Conservation (phyloP, 2,329 filamentous ascomycete species). For the Akanthomyces dipterigenus region DNA sequence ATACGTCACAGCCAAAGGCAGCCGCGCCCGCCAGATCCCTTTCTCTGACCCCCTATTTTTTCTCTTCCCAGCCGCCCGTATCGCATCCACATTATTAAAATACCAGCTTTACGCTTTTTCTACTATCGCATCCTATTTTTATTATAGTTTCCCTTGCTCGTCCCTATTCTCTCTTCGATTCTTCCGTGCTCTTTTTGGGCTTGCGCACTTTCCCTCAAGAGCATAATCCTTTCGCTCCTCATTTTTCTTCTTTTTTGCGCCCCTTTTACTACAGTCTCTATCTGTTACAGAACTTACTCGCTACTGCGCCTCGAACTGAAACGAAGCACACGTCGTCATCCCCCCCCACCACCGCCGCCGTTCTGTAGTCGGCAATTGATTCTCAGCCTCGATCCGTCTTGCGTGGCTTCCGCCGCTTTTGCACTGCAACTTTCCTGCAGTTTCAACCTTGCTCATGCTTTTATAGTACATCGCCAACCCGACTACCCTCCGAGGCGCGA, state of each 20-base stretch:
- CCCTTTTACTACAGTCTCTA: neutral
- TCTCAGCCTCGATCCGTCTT: neutral
- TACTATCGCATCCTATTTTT: constrained; percentile 2
- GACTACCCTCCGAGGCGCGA: neutral
- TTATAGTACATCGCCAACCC: constrained; percentile 5
- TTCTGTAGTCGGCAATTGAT: neutral
- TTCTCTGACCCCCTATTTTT: constrained; percentile 12
- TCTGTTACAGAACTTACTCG: neutral
- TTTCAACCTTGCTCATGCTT: neutral
- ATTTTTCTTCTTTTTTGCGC: neutral
- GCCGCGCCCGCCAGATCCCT: neutral
- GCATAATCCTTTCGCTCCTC: constrained; percentile 2
- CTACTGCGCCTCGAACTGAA: constrained; percentile 2
- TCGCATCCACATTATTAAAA: constrained; percentile 2
- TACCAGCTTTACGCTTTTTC: constrained; percentile 11
- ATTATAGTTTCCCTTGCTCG: constrained; percentile 11
- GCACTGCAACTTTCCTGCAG: neutral
- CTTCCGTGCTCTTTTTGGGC: neutral
- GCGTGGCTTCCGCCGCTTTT: neutral
- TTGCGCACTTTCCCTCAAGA: neutral
- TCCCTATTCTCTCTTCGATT: neutral
- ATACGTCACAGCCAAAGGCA: constrained; percentile 5
- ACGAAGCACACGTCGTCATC: constrained; percentile 12
- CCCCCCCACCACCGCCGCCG: constrained; percentile 9
- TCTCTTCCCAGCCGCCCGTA: constrained; percentile 12